phyloP scores from a whole-genome alignment of 2,329 filamentous ascomycete genomes.

The Pyrenochaeta sp. region DNA sequence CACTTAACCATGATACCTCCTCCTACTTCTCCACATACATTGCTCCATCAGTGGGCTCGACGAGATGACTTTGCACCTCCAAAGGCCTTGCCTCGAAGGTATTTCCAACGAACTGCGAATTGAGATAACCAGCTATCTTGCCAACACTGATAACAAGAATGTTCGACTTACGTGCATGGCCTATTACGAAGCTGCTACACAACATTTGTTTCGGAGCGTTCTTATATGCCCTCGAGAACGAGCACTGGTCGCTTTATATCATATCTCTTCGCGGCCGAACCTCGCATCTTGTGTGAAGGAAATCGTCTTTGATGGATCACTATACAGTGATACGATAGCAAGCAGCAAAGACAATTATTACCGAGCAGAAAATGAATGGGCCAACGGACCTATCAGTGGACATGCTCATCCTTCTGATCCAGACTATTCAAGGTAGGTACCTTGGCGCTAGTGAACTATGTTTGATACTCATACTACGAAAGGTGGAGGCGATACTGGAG shows the following conservation, averaged over 20 bases:
- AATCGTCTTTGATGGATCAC: slow-evolving; percentile 41
- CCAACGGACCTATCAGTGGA: slow-evolving; percentile 15
- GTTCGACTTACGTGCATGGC: slow-evolving; percentile 26
- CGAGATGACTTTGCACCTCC: not conserved
- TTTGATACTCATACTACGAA: not conserved
- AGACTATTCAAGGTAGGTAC: slow-evolving; percentile 20
- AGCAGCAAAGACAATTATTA: slow-evolving; percentile 15
- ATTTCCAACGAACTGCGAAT: slow-evolving; percentile 41
- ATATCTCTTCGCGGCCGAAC: slow-evolving; percentile 29
- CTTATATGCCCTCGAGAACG: slow-evolving; percentile 38
- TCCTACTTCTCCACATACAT: not conserved
- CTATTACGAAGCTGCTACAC: slow-evolving; percentile 33
- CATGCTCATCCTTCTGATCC: too few species aligned
- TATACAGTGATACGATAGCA: slow-evolving; percentile 26
- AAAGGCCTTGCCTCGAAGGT: slow-evolving; percentile 11
- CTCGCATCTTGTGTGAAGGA: slow-evolving; percentile 38
- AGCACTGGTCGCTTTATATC: slow-evolving; percentile 37
- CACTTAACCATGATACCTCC: too few species aligned
- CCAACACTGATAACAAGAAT: slow-evolving; percentile 30
- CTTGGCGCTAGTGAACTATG: not conserved
- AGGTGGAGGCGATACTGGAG: slow-evolving; percentile 35
- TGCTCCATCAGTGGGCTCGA: not conserved
- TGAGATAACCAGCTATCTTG: slow-evolving; percentile 34
- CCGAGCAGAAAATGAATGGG: slow-evolving; percentile 11
- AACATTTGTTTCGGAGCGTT: slow-evolving; percentile 31